Conservation (phyloP, 2,329 filamentous ascomycete genomes). For the Neofusicoccum cordaticola region DNA sequence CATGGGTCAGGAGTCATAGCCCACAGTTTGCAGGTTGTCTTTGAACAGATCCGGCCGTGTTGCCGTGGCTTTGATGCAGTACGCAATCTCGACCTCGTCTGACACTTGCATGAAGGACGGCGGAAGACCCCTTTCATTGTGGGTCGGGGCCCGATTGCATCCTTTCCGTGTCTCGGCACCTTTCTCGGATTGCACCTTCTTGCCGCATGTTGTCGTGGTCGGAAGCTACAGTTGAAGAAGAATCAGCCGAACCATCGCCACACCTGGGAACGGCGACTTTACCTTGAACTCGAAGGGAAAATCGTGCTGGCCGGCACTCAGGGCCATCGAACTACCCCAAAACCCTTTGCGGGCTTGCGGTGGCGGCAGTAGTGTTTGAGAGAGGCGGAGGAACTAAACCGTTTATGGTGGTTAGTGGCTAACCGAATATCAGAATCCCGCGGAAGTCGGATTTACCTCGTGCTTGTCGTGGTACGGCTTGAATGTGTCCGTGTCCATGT, state of each 20-base stretch:
- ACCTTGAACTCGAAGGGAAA: neutral
- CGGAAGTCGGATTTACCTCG: neutral
- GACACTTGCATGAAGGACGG: neutral
- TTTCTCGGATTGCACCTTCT: neutral
- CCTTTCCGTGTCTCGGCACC: neutral
- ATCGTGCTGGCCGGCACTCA: neutral
- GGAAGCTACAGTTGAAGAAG: neutral
- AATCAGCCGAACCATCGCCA: neutral
- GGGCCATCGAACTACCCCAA: neutral
- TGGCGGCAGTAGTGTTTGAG: neutral
- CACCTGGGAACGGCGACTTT: no score
- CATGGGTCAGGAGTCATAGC: neutral
- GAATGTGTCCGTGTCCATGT: neutral
- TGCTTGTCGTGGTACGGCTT: neutral
- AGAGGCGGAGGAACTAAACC: neutral
- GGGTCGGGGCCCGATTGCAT: neutral
- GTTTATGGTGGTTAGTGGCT: neutral
- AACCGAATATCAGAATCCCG: neutral
- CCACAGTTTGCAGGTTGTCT: conserved; percentile 4
- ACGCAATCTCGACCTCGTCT: neutral
- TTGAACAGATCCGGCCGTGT: neutral
- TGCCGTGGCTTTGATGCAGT: conserved; percentile 1
- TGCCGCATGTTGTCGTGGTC: neutral
- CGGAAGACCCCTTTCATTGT: neutral
- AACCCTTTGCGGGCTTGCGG: neutral